Evolutionary conservation across 1,284 basidiomycete genomes (phyloP).

Genomic region (Puccinia novopanici): DNA sequence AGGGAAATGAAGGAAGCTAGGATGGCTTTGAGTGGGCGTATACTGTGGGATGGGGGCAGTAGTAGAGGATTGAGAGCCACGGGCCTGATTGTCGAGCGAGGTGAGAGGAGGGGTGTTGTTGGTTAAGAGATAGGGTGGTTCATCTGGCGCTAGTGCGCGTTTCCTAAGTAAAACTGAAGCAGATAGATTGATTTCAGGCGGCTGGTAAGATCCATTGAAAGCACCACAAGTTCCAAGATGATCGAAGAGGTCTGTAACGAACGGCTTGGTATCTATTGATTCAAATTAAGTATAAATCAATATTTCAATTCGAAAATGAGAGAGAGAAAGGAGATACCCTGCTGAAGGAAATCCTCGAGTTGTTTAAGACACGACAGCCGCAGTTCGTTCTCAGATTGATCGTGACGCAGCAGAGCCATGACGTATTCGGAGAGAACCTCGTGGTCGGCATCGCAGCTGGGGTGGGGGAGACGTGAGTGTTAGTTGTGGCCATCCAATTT

Average conservation of each 20-base stretch:
- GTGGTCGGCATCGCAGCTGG: constrained; percentile 42
- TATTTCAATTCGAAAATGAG: not conserved
- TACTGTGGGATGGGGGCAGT: constrained; percentile 47
- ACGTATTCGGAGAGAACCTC: constrained; percentile 44
- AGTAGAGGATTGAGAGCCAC: constrained; percentile 7
- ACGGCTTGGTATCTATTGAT: constrained; percentile 29
- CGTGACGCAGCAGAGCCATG: constrained; percentile 32
- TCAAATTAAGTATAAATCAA: no score
- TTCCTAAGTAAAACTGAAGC: constrained; percentile 31
- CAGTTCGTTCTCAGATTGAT: constrained; percentile 39
- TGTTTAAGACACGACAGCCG: constrained; percentile 26
- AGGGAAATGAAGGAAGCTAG: constrained; percentile 44
- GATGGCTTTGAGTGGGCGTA: constrained; percentile 50
- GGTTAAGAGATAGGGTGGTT: constrained; percentile 21
- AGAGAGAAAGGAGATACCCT: constrained; percentile 14
- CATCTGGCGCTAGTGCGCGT: constrained; percentile 22
- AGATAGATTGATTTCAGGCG: constrained; percentile 24
- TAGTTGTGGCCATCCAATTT: not conserved
- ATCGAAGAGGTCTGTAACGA: constrained; percentile 41
- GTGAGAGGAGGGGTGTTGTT: constrained; percentile 9
- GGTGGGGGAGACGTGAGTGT: not conserved
- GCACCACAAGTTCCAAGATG: constrained; percentile 39
- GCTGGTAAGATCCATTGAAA: constrained; percentile 29
- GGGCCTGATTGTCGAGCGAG: constrained; percentile 13
- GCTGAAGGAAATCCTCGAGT: constrained; percentile 41